phyloP scores from a whole-genome alignment of 106 monocot species.

The Narthecium ossifragum region DNA sequence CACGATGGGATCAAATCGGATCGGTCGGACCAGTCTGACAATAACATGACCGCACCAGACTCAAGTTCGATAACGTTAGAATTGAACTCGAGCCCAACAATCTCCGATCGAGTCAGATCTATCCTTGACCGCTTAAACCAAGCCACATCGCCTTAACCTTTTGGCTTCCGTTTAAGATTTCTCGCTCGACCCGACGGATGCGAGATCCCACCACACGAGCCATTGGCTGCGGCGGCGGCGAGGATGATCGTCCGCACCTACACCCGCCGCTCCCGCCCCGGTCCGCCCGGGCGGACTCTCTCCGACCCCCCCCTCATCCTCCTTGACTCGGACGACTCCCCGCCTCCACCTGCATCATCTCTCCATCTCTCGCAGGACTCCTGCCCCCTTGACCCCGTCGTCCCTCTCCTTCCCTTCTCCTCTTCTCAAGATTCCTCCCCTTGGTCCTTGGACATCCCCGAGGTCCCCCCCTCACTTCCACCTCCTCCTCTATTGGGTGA shows the following conservation, averaged over 20 bases:
- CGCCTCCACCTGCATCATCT: slow-evolving; percentile 15
- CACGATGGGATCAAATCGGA: too few relatives aligned
- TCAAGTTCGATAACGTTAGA: too few relatives aligned
- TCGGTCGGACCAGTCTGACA: too few relatives aligned
- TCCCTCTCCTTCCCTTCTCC: slow-evolving; percentile 22
- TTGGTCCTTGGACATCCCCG: slow-evolving; percentile 48
- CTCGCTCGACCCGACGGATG: not conserved
- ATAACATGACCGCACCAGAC: too few relatives aligned
- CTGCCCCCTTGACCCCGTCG: slow-evolving; percentile 14
- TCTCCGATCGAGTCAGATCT: too few relatives aligned
- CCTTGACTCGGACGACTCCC: slow-evolving; percentile 13
- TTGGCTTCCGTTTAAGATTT: too few relatives aligned
- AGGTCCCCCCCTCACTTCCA: slow-evolving; percentile 1
- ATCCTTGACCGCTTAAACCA: too few relatives aligned
- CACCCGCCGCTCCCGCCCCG: slow-evolving; percentile 50
- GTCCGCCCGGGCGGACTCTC: slow-evolving; percentile 12
- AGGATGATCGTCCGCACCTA: slow-evolving; percentile 88
- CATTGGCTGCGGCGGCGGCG: not conserved
- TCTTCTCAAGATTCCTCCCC: slow-evolving; percentile 69
- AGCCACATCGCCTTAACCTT: too few relatives aligned
- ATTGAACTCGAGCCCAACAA: too few relatives aligned
- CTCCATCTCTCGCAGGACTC: slow-evolving; percentile 26
- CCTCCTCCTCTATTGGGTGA: not conserved
- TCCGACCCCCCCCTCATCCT: slow-evolving; percentile 15
- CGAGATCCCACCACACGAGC: too few relatives aligned